These are phyloP conservation scores for Chlorella vulgaris DNA, from an alignment of 139 green algal species.

Conservation along the genomic window DNA sequence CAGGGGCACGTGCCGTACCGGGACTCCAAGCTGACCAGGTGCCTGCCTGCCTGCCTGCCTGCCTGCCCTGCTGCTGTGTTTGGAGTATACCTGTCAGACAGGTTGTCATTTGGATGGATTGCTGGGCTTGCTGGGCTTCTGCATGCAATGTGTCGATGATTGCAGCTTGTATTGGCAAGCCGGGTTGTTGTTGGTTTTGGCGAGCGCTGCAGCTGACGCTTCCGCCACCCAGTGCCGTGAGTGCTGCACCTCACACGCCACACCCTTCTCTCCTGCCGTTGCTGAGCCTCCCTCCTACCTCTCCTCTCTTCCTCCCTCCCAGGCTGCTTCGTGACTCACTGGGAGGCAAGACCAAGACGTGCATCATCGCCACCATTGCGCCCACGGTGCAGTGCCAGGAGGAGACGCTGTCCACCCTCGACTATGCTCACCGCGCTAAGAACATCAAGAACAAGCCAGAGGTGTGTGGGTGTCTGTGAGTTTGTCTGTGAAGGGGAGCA, in stretches of 20 bases:
- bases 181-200: no score
- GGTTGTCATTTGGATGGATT: no score
- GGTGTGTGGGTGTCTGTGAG: conserved; percentile 28
- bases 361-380: conserved; percentile 98
- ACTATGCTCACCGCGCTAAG: conserved; percentile 98
- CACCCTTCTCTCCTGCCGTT: neutral
- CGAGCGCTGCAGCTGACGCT: no score
- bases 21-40: conserved; percentile 94
- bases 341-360: conserved; percentile 88
- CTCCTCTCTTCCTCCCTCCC: neutral
- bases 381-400: conserved; percentile 84
- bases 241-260: no score
- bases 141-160: no score
- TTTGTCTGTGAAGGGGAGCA: neutral
- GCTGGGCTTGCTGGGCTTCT: no score
- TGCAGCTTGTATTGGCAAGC: no score
- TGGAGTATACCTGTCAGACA: no score
- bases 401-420: conserved; percentile 96
- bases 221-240: no score
- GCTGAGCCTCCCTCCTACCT: neutral
- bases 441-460: conserved; percentile 98
- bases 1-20: conserved; percentile 77
- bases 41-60: no score
- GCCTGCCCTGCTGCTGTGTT: no score
- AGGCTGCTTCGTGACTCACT: conserved; percentile 95